These are phyloP conservation scores for Phytophthora capsici DNA, from an alignment of 352 stramenopile genomes.

Conservation along the genomic window DNA sequence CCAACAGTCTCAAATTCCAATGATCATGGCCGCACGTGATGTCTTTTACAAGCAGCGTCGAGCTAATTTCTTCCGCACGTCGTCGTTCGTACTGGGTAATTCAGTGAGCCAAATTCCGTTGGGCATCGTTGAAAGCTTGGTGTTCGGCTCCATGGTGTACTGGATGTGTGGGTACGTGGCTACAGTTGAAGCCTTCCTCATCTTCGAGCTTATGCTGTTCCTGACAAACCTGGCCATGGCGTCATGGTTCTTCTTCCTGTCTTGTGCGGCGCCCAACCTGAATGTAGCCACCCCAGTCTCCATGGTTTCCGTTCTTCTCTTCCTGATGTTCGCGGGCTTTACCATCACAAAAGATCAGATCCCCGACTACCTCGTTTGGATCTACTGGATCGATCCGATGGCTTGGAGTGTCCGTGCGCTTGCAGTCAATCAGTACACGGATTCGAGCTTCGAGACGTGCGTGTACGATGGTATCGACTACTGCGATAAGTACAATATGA, in stretches of 20 bases:
- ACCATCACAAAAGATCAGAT: slow-evolving; percentile 38
- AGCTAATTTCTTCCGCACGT: slow-evolving; percentile 79
- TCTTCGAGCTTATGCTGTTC: slow-evolving; percentile 48
- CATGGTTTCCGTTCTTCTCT: slow-evolving; percentile 30
- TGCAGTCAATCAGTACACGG: slow-evolving; percentile 34
- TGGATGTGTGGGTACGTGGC: slow-evolving; percentile 73
- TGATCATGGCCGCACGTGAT: slow-evolving; percentile 58
- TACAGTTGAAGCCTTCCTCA: slow-evolving; percentile 31
- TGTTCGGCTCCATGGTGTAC: slow-evolving; percentile 85
- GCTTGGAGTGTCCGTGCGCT: slow-evolving; percentile 26
- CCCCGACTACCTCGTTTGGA: slow-evolving; percentile 35
- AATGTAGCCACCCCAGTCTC: slow-evolving; percentile 31
- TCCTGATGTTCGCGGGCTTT: slow-evolving; percentile 27
- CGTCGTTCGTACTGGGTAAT: slow-evolving; percentile 64
- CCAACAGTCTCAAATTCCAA: slow-evolving; percentile 69
- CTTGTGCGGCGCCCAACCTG: slow-evolving; percentile 20
- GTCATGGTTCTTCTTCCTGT: slow-evolving; percentile 32
- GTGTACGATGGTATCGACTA: slow-evolving; percentile 24
- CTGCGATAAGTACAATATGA: slow-evolving; percentile 22
- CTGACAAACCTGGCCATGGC: slow-evolving; percentile 40
- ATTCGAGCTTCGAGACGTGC: slow-evolving; percentile 24
- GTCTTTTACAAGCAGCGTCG: slow-evolving; percentile 85
- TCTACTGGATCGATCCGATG: slow-evolving; percentile 38
- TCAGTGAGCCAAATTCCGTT: slow-evolving; percentile 45
- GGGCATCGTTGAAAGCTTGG: slow-evolving; percentile 48